A percentile compares a stretch with the other conserved stretches of the same genome.
phyloP scores from a whole-genome alignment of 257 asterid genomes.

The Jacaranda mimosifolia region DNA sequence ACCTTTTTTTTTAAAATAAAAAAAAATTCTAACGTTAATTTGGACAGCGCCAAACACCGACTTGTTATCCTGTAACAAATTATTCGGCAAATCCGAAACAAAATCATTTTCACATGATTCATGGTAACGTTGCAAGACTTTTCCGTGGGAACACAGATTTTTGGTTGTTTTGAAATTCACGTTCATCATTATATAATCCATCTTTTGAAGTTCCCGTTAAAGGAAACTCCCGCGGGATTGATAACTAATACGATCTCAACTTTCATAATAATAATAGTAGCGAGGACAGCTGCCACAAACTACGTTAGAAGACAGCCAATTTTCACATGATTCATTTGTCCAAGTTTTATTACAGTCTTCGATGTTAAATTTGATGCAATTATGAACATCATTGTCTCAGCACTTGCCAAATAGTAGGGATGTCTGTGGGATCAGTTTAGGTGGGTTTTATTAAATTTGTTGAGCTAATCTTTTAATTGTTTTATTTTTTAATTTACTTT shows the following conservation, averaged over 20 bases:
- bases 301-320: not conserved
- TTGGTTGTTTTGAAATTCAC: constrained; percentile 29
- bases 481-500: no score
- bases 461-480: no score
- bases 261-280: not conserved
- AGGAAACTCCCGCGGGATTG: not conserved
- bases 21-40: no score
- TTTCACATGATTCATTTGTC: constrained; percentile 47
- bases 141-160: constrained; percentile 13
- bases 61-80: not conserved
- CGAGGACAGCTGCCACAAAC: constrained; percentile 21
- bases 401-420: no score
- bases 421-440: no score
- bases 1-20: no score
- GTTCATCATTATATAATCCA: not conserved
- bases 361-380: not conserved
- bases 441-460: no score
- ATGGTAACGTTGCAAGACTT: constrained; percentile 21
- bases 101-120: constrained; percentile 46
- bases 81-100: not conserved
- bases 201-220: constrained; percentile 15
- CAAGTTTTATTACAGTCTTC: not conserved
- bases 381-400: not conserved
- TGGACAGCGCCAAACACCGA: no score
- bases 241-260: constrained; percentile 23